phyloP scores from a whole-genome alignment of 441 rosid species.

The Erodium chrysanthum region DNA sequence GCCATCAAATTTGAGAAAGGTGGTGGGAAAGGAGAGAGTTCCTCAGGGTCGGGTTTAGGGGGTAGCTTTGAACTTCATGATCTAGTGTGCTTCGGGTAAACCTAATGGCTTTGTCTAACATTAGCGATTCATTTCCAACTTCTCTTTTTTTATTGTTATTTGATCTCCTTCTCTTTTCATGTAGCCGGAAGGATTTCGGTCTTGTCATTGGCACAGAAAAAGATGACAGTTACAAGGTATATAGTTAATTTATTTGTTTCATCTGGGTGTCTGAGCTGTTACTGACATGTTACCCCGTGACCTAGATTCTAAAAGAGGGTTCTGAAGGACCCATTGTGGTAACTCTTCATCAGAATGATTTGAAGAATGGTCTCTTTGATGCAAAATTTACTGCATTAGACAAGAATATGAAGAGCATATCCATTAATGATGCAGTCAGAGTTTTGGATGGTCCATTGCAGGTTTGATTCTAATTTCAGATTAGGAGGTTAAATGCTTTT shows the following conservation, averaged over 20 bases:
- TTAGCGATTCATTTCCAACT: constrained; percentile 15
- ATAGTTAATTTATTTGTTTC: constrained; percentile 10
- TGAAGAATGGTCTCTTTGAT: constrained; percentile 55
- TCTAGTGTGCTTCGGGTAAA: constrained; percentile 74
- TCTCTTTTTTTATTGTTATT: constrained; percentile 15
- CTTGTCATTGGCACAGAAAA: constrained; percentile 76
- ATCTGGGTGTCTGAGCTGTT: constrained; percentile 9
- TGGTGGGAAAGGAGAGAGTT: constrained; percentile 67
- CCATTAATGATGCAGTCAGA: constrained; percentile 60
- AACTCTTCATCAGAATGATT: constrained; percentile 37
- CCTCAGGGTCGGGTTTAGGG: constrained; percentile 35
- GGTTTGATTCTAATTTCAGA: constrained; percentile 31
- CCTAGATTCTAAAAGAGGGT: constrained; percentile 76
- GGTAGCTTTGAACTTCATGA: constrained; percentile 45
- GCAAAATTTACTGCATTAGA: constrained; percentile 73
- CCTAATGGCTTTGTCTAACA: constrained; percentile 15
- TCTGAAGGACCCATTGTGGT: constrained; percentile 49
- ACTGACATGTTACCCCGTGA: constrained; percentile 23
- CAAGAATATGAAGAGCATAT: constrained; percentile 42
- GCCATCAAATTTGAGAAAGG: constrained; percentile 34
- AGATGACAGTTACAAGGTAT: constrained; percentile 72
- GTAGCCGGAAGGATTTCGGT: constrained; percentile 85
- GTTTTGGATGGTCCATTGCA: constrained; percentile 70
- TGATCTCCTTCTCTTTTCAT: constrained; percentile 20
- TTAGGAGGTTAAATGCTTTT: constrained; percentile 10